Base-by-base conservation (phyloP, 2,329 filamentous ascomycete species). In the Colletotrichum musicola region DNA sequence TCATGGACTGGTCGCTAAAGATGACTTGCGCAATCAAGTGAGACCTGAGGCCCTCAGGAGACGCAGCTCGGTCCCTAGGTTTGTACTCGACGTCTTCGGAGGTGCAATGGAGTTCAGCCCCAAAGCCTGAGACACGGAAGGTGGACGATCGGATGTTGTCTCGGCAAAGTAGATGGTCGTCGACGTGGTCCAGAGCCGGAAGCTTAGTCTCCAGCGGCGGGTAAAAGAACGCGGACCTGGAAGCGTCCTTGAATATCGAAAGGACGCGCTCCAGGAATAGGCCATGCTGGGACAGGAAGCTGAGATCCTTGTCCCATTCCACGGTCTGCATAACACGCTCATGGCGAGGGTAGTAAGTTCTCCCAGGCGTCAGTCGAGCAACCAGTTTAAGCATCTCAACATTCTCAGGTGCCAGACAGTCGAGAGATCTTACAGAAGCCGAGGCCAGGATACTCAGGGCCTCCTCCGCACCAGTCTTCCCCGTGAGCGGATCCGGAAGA, bases 391-490 rank as follows among this genome's bases (percentile, higher is more conserved):
- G 74, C 0, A 84, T 58, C 1, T 73, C 53, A 1, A 79, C 59
- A 5, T 85, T 77, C 0, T 77, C 76, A 0, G 67, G 22, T 3
- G 75, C 74, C 0, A 90, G 75, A 0, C 71, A 54, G 3, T 78
- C 74, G 53, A 85, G 84, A 0, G 88, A 90, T 18, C 76, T 73
- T 0, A 88, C 75, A 0, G 85, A 79, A 0, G 85, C 85, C 0
- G 84, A 86, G 0, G 66, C 50, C 0, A 90, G 73, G 1, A 88
- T 85, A 0, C 73, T 70, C 0, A 90, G 71, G 0, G 87, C 85
- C 53, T 85, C 75, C 70, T 90, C 88, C 0, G 86, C 88, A 0
- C 89, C 88, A 0, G 86, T 90, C 5, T 76, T 75, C 0, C 72
- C 55, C 0, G 83, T 86, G 0, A 89, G 77, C 0, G 75, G 76